Percentiles rank a stretch among this genome's conserved stretches.
These are phyloP conservation scores for Melastoma malabathricum DNA, from an alignment of 345 rosid species.

Conservation along the genomic window DNA sequence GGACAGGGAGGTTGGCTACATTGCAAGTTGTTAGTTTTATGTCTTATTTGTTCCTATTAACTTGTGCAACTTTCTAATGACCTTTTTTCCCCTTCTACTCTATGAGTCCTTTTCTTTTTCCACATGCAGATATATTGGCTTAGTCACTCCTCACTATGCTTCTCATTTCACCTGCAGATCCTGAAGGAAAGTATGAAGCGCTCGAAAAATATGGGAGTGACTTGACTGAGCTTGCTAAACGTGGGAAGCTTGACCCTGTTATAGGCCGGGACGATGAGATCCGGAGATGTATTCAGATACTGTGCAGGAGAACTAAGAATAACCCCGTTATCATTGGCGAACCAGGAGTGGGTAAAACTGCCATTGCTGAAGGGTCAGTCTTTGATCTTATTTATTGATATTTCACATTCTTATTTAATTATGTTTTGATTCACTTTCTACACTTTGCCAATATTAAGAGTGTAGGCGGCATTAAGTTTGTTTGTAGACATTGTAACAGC, in stretches of 20 bases:
- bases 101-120: not conserved
- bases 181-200: slow-evolving; percentile 73
- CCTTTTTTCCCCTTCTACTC: not conserved
- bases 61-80: no score
- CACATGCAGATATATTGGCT: not conserved
- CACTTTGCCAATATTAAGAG: not conserved
- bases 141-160: not conserved
- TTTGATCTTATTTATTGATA: not conserved
- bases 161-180: slow-evolving; percentile 32
- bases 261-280: slow-evolving; percentile 89
- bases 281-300: slow-evolving; percentile 69
- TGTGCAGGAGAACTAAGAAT: slow-evolving; percentile 88
- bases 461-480: not conserved
- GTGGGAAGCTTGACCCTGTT: slow-evolving; percentile 93
- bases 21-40: no score
- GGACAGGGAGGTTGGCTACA: no score
- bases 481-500: no score
- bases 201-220: slow-evolving; percentile 86
- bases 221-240: slow-evolving; percentile 76
- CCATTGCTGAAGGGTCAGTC: slow-evolving; percentile 71
- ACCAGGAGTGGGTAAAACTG: slow-evolving; percentile 96
- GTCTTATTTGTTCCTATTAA: no score
- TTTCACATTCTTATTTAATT: no score
- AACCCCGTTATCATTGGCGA: slow-evolving; percentile 93
- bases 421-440: not conserved